Evolutionary conservation across 2,329 filamentous ascomycete genomes (phyloP), one percentile per base, ranked within the genome.

Genomic region (Nothophaeocryptopus gaeumannii): DNA sequence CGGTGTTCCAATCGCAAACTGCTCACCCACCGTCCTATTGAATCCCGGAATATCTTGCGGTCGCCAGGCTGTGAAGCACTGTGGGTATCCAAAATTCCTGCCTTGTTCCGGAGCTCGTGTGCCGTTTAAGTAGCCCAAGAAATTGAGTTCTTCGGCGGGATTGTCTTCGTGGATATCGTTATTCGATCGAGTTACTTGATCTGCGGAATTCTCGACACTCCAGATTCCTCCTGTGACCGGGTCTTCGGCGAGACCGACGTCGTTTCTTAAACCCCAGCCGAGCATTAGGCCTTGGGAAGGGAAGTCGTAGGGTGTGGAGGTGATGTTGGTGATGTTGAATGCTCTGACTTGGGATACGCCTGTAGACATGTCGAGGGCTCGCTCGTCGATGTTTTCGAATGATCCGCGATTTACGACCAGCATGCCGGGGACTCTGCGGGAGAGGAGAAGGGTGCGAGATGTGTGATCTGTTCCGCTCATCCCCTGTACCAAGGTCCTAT

Each of bases 111-210:
- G 51, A 14, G 66, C 69, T 7, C 58, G 9, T 0, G 76, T 77
- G n/a, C 74, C 74, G 38, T 78, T 77, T 3, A 87, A 71, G 50
- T 76, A 78, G 3, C 86, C 85, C 52, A 86, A 80, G 65, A 81
- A 88, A 67, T 89, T 89, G 65, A 90, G 69, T 67, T 89, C 84
- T 63, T 89, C 86, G 12, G 77, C 86, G 0, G 86, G 86, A 61
- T 89, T 89, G 60, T 86, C 75, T 52, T 58, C 68, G 30, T 85
- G 76, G 11, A 69, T 68, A 34, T 63, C 61, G 20, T 50, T 31
- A 20, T 53, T 20, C 47, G 54, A 50, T 15, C 62, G 54, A 10
- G 45, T 59, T 12, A 88, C 73, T 33, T 85, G 68, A 66, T 89
- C 85, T 8, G 82, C 82, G 2, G 80, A 84, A 67, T 89, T 89